A percentile compares a stretch with the other conserved stretches of the same genome.
phyloP scores from a whole-genome alignment of 2,329 filamentous ascomycete species.

The Botryotinia globosa region DNA sequence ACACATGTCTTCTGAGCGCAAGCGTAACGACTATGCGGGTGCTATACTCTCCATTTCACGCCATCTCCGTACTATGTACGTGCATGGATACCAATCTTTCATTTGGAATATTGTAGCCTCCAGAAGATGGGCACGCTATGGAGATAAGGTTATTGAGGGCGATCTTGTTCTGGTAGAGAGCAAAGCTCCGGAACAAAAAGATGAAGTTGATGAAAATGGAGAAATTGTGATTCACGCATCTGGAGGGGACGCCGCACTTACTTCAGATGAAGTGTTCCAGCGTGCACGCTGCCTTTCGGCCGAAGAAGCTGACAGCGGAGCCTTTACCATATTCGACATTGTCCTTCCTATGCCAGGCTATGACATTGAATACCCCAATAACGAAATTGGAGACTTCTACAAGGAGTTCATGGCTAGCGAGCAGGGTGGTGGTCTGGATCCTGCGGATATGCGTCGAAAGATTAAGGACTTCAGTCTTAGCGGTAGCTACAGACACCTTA shows the following conservation, averaged over 20 bases:
- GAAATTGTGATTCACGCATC: conserved; percentile 51
- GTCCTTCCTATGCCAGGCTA: conserved; percentile 91
- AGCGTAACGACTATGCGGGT: conserved; percentile 68
- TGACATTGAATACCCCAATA: conserved; percentile 81
- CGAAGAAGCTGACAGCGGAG: conserved; percentile 73
- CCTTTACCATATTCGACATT: conserved; percentile 80
- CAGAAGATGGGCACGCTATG: conserved; percentile 74
- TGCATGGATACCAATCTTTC: conserved; percentile 92
- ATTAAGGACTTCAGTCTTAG: conserved; percentile 87
- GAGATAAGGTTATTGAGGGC: conserved; percentile 72
- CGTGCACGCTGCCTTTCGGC: conserved; percentile 72
- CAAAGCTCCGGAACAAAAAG: conserved; percentile 25
- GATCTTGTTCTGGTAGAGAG: conserved; percentile 57
- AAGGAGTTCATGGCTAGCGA: conserved; percentile 78
- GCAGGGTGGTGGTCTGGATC: conserved; percentile 75
- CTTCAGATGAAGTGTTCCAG: conserved; percentile 55
- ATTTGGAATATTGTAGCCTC: conserved; percentile 89
- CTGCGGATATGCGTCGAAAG: conserved; percentile 78
- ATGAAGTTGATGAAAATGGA: conserved; percentile 41
- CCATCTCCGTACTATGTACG: conserved; percentile 86
- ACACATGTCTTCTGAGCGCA: conserved; percentile 55
- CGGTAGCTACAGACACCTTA: conserved; percentile 84
- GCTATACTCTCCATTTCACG: conserved; percentile 78
- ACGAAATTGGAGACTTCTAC: conserved; percentile 83
- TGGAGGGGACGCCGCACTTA: conserved; percentile 53